These are phyloP conservation scores for Exophiala alcalophila DNA, from an alignment of 2,329 filamentous ascomycete genomes.

Conservation along the genomic window DNA sequence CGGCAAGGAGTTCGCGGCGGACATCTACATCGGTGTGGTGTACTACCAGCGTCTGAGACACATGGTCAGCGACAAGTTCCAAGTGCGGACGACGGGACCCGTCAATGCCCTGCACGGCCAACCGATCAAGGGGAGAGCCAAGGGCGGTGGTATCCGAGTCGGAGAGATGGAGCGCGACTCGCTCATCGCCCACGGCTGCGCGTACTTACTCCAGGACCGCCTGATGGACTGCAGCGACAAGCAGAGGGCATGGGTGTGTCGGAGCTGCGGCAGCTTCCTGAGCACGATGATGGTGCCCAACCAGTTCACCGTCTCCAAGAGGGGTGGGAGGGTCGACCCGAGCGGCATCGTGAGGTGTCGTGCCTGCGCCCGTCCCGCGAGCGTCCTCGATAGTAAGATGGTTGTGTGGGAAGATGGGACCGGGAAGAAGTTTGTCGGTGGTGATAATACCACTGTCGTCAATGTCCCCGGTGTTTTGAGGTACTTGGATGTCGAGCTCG, in stretches of 20 bases:
- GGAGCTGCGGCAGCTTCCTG: slow-evolving; percentile 83
- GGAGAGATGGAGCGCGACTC: slow-evolving; percentile 99
- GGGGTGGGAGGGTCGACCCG: slow-evolving; percentile 42
- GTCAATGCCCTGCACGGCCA: slow-evolving; percentile 89
- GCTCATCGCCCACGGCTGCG: slow-evolving; percentile 88
- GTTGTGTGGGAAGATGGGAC: slow-evolving; percentile 84
- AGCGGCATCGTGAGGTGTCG: slow-evolving; percentile 70
- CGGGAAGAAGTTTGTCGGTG: slow-evolving; percentile 79
- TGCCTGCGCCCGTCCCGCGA: slow-evolving; percentile 67
- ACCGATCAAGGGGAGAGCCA: slow-evolving; percentile 93
- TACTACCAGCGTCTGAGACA: slow-evolving; percentile 97
- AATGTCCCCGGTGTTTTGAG: slow-evolving; percentile 90
- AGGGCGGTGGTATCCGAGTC: slow-evolving; percentile 96
- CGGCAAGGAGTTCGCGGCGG: slow-evolving; percentile 85
- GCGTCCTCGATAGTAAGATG: slow-evolving; percentile 65
- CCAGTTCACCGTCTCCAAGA: slow-evolving; percentile 24
- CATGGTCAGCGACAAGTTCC: slow-evolving; percentile 99
- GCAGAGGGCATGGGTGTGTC: slow-evolving; percentile 83
- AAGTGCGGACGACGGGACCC: slow-evolving; percentile 92
- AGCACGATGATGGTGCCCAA: slow-evolving; percentile 64
- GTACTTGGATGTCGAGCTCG: slow-evolving; percentile 90
- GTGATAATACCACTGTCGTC: slow-evolving; percentile 85
- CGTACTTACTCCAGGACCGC: slow-evolving; percentile 90
- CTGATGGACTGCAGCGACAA: slow-evolving; percentile 98
- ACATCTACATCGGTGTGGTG: slow-evolving; percentile 95